phyloP scores from a whole-genome alignment of 1,284 basidiomycete genomes.

The Tilletia caries region DNA sequence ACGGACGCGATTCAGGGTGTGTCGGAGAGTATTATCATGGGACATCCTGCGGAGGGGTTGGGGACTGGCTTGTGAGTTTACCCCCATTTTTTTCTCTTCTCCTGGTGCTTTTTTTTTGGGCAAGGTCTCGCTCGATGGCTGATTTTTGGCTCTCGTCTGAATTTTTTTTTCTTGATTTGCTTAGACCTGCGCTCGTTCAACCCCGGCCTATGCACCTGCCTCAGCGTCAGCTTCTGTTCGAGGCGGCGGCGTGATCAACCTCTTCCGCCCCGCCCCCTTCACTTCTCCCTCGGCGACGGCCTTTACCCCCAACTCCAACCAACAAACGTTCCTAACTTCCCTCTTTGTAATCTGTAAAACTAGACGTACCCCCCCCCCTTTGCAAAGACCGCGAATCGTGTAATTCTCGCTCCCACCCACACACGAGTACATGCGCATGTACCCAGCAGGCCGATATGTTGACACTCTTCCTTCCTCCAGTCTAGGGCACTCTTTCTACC shows the following conservation, averaged over 20 bases:
- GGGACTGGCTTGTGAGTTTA: constrained; percentile 73
- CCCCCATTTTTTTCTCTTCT: no score
- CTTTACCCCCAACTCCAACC: background rate
- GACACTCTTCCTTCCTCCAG: no score
- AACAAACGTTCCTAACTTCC: background rate
- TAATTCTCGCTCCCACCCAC: no score
- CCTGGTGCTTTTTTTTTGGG: background rate
- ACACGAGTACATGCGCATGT: no score
- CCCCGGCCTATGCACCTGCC: background rate
- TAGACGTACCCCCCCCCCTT: no score
- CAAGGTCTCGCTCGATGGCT: background rate
- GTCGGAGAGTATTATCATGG: constrained; percentile 99
- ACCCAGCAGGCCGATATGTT: no score
- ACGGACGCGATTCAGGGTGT: constrained; percentile 92
- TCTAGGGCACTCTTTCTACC: no score
- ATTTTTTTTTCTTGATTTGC: background rate
- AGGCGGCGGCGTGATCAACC: background rate
- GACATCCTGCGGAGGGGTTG: constrained; percentile 90
- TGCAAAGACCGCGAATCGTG: no score
- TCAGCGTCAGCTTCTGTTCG: constrained; percentile 4
- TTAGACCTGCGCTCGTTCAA: background rate
- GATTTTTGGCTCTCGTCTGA: background rate
- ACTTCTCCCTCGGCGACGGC: background rate
- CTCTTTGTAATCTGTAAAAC: no score
- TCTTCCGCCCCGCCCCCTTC: no score